These are phyloP conservation scores for Serendipita sp. DNA, from an alignment of 768 basidiomycete species.

Conservation along the genomic window DNA sequence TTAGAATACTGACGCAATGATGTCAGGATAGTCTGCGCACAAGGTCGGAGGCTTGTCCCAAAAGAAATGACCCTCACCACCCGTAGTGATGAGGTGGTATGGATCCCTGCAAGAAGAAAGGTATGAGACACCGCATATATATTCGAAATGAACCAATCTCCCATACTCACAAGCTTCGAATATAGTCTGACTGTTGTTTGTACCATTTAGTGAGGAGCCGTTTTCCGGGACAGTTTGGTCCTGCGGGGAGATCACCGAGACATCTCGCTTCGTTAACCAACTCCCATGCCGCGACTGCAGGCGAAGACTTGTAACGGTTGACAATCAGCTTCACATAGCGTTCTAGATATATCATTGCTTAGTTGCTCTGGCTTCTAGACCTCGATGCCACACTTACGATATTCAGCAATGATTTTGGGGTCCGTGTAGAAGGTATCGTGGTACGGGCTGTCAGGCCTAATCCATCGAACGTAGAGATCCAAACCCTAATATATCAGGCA, in stretches of 20 bases:
- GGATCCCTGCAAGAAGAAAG: conserved; percentile 26
- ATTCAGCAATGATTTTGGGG: conserved; percentile 17
- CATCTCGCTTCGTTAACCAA: conserved; percentile 10
- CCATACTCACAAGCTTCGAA: conserved; percentile 32
- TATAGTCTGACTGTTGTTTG: conserved; percentile 33
- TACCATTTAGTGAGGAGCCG: conserved; percentile 36
- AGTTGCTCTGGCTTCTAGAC: neutral
- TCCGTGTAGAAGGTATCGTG: conserved; percentile 23
- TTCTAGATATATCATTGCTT: conserved; percentile 25
- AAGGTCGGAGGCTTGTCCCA: conserved; percentile 28
- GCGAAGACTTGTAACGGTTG: conserved; percentile 11
- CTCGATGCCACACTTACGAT: conserved; percentile 14
- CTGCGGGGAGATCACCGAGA: conserved; percentile 24
- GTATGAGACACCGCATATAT: no score
- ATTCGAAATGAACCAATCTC: no score
- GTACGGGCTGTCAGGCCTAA: conserved; percentile 15
- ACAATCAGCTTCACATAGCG: conserved; percentile 10
- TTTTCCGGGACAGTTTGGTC: conserved; percentile 33
- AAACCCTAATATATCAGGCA: conserved; percentile 19
- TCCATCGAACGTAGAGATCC: conserved; percentile 21
- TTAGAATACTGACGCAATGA: neutral
- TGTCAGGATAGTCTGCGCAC: neutral
- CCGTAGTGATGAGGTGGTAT: conserved; percentile 38
- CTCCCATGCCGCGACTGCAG: conserved; percentile 12
- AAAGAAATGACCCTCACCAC: conserved; percentile 42